Evolutionary conservation across 1,139 yeast species (phyloP), one percentile per base, ranked within the genome.

Genomic region (Lodderomyces parapsilosis): DNA sequence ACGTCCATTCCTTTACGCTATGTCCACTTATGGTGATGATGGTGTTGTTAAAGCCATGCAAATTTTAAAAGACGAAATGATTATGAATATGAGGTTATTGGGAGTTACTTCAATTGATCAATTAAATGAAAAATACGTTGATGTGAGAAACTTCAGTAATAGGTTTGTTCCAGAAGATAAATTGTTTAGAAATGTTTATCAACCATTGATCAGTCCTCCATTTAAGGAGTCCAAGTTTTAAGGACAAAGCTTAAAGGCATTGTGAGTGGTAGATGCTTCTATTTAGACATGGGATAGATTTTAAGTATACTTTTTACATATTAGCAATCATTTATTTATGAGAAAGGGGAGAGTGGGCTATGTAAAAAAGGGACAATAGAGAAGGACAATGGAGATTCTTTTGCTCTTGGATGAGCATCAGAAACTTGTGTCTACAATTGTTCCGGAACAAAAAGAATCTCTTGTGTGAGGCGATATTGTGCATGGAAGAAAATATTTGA

Each of bases 31-130:
- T 51, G 93, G 93, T 4, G 86, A 80, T 46, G 82, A 74, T 7
- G 97, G 97, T 48, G 96, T 90, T 14, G 70, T 71, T 43, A 80
- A 78, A 53, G 93, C 95, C 7, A 83, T 86, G 51, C 90, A 85
- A 55, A 67, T 89, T 39, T 70, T 91, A 53, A 85, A 83, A 57
- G 90, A 84, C 48, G 98, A 91, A 60, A 63, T 91, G 60, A 81
- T 78, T 49, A 86, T 89, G 93, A 81, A 85, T 62, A 88, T 91
- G 97, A 75, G 96, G 51, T 71, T 90, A 40, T 66, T 91, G 41
- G 98, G 97, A 36, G 96, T 79, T 27, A 81, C 79, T 18, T 72
- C 71, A 20, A 66, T 91, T 17, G 77, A 74, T 38, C 84, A 89
- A 36, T 71, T 91, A 49, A 71, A 78, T 50, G 82, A 81, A 11